A percentile compares a stretch with the other conserved stretches of the same genome.
These are phyloP conservation scores for Aspergillus sp. DNA, from an alignment of 2,329 filamentous ascomycete genomes.

Conservation along the genomic window DNA sequence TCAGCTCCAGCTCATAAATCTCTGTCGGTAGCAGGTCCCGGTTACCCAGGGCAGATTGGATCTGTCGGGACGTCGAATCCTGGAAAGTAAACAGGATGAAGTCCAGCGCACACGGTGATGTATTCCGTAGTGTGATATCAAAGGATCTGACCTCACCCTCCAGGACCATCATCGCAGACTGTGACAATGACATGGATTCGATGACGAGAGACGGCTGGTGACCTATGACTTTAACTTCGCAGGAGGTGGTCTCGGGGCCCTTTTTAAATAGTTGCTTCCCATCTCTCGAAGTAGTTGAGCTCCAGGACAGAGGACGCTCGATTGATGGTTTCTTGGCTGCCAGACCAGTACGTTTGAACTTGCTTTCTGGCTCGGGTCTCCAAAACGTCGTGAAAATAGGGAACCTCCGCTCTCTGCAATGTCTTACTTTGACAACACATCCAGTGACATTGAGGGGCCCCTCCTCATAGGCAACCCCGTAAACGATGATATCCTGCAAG, in stretches of 20 bases:
- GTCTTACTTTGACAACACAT: constrained; percentile 68
- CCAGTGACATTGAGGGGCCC: constrained; percentile 69
- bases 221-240: constrained; percentile 64
- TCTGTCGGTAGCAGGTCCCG: constrained; percentile 71
- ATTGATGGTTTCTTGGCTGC: constrained; percentile 44
- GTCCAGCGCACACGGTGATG: constrained; percentile 67
- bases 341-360: constrained; percentile 69
- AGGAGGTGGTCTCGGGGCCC: constrained; percentile 28
- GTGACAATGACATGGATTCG: constrained; percentile 67
- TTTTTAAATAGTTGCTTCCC: constrained; percentile 26
- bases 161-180: constrained; percentile 82
- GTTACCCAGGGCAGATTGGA: constrained; percentile 66
- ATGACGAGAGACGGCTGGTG: constrained; percentile 70
- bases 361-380: constrained; percentile 60
- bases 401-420: constrained; percentile 75
- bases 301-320: constrained; percentile 42
- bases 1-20: constrained; percentile 76
- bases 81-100: constrained; percentile 82
- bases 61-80: constrained; percentile 71
- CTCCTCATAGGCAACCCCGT: constrained; percentile 56
- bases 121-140: constrained; percentile 70
- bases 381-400: constrained; percentile 73
- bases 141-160: constrained; percentile 79
- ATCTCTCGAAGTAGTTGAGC: constrained; percentile 32
- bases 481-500: constrained; percentile 67